Evolutionary conservation across 257 asterid species (phyloP), one percentile per base, ranked within the genome.

Genomic region (Knoxia roxburghii): DNA sequence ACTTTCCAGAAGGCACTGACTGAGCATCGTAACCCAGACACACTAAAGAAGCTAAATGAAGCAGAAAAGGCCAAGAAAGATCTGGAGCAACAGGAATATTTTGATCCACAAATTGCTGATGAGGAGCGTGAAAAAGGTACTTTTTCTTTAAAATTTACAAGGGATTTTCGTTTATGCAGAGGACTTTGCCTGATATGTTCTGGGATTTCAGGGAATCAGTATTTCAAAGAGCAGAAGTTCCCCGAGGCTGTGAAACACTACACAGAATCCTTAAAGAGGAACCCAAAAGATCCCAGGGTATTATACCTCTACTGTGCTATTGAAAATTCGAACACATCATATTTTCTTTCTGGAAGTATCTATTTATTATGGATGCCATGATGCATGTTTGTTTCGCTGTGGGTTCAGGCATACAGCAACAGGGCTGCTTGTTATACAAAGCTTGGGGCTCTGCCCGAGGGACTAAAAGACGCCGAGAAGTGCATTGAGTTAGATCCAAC

Each of bases 51-150:
- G 77, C 89, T 90, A 61, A 93, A 88, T 52, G 99, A 93, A 41
- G 97, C 97, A 27, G 91, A 90, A 85, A 93, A 82, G 73, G 97
- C 97, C 43, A 93, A 85, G 89, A 93, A 88, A 76, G 97, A 90
- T 8, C 79, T 90, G 10, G 99, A 93, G 80, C 96, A 90, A 69
- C 91, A 84, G 39, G 97, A 90, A 55, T 93, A 86, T 72, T 90
- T 81, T 53, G 86, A 86, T 76, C 99, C 99, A 8, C 82, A 86
- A 49, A 67, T 86, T 50, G 97, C 97, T 23, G 99, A 93, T 29
- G 99, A 90, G 70, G 97, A 93, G 86, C 97, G 97, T 20, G 99
- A 93, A 82, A 90, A 90, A 84, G 99, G 98, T 89, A 72, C 60
- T 6, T 49, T 29, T 11, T 56, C 65, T 37, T 30, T 27, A 2